Conservation (phyloP, 257 asterid genomes). For the Nicotiana tabacum region DNA sequence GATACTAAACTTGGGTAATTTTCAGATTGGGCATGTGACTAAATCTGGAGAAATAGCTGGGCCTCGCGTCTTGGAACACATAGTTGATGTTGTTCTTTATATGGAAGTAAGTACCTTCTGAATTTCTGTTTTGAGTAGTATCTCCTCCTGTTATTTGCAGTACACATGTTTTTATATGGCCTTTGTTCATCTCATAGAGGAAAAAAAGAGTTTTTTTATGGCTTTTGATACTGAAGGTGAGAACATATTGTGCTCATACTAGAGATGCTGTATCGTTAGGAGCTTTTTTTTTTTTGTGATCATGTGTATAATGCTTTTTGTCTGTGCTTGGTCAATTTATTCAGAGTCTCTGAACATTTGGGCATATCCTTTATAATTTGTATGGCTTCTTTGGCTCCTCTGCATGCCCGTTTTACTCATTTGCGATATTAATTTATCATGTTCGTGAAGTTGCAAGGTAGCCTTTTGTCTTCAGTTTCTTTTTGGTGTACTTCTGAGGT, state of each 20-base stretch:
- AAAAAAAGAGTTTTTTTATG: neutral
- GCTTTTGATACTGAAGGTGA: neutral
- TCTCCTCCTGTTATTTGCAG: neutral
- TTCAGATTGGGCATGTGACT: conserved; percentile 91
- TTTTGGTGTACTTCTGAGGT: too few relatives aligned
- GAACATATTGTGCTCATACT: neutral
- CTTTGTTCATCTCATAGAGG: neutral
- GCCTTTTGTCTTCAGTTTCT: too few relatives aligned
- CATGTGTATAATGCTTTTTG: neutral
- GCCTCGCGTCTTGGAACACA: conserved; percentile 95
- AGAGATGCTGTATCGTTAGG: neutral
- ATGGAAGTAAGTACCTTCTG: conserved; percentile 71
- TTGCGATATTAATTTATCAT: neutral
- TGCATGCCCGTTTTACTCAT: neutral
- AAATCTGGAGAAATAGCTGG: conserved; percentile 96
- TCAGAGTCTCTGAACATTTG: neutral
- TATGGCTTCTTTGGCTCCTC: neutral
- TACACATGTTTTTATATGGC: neutral
- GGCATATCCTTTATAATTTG: neutral
- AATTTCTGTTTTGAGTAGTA: conserved; percentile 4
- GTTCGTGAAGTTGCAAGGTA: too few relatives aligned
- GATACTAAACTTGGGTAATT: conserved; percentile 7
- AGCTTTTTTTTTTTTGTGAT: neutral
- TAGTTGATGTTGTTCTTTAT: conserved; percentile 88
- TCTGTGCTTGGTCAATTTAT: neutral